Percentiles rank a stretch among this genome's conserved stretches.
Conservation (phyloP, 148 eudicot species). For the Cornus florida region DNA sequence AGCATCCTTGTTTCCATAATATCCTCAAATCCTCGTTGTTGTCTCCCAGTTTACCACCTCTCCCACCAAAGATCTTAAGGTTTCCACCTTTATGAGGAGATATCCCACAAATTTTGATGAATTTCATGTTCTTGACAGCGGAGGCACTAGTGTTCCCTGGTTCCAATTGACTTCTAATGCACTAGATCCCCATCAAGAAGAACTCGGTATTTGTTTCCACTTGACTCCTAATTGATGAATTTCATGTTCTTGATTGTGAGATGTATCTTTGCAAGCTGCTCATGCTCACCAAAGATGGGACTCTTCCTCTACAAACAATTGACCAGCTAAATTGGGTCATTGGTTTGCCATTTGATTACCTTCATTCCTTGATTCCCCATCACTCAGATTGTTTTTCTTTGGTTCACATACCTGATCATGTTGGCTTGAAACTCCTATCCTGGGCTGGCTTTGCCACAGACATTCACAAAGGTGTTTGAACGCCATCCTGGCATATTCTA, state of each 20-base stretch:
- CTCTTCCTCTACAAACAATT: slow-evolving; percentile 75
- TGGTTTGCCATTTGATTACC: slow-evolving; percentile 79
- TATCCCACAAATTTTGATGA: slow-evolving; percentile 80
- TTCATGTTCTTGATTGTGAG: slow-evolving; percentile 32
- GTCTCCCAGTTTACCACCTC: slow-evolving; percentile 67
- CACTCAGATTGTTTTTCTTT: slow-evolving; percentile 49
- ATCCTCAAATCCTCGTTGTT: slow-evolving; percentile 36
- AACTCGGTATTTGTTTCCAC: slow-evolving; percentile 32
- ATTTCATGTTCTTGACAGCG: slow-evolving; percentile 49
- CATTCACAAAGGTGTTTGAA: slow-evolving; percentile 60
- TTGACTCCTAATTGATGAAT: too few relatives aligned
- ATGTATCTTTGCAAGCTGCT: slow-evolving; percentile 71
- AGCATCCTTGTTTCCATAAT: slow-evolving; percentile 58
- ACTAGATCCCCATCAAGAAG: slow-evolving; percentile 40
- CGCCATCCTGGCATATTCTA: slow-evolving; percentile 56
- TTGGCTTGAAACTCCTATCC: slow-evolving; percentile 48
- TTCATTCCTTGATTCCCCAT: slow-evolving; percentile 35
- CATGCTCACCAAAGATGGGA: slow-evolving; percentile 57
- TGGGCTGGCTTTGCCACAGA: slow-evolving; percentile 72
- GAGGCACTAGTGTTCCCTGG: slow-evolving; percentile 79
- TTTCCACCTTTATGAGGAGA: slow-evolving; percentile 69
- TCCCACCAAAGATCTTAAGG: slow-evolving; percentile 48
- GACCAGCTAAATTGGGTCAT: slow-evolving; percentile 93
- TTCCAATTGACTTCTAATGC: slow-evolving; percentile 63
- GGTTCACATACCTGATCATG: slow-evolving; percentile 40